Base-by-base conservation (phyloP, 345 rosid genomes). In the Carallia pectinifolia region DNA sequence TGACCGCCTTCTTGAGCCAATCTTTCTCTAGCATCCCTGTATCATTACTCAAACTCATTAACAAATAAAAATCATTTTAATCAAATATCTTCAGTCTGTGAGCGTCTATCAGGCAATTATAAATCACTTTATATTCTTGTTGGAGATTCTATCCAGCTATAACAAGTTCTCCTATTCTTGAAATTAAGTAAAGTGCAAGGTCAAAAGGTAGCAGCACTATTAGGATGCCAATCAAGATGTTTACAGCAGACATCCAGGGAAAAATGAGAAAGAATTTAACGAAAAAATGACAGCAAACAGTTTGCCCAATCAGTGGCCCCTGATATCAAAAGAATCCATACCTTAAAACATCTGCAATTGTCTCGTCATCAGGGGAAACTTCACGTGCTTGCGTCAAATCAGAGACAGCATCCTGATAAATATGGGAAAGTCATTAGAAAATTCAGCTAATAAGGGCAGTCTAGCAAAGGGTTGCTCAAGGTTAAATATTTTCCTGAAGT, bases 361-460 rank as follows among this genome's bases (percentile, higher is more conserved):
- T 96, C 77, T 90, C 98, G 66, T 92, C 99, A 73, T 84, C 91
- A 58, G 97, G 95, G 59, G 90, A 90, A 71, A 84, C 82, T 82
- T 96, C 92, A 75, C 40, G 88, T 67, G 98, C 98, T 67, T 87
- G 85, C 65, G 81, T 83, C 85, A 96, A 79, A 81, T 90, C 93
- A 44, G 84, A 86, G 76, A 89, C 84, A 36, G 98, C 98, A 81
- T 87, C 94, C 99, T 96, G 69, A 64, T 29, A 77, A 71, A 56
- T 61, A 67, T 27, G 53, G 34, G 38, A 54, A 66, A 44, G 30
- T 61, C 59, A 73, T 58, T 53, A 53, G 71, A 76, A 23, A 62
- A 30, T 23, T 60, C 54, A 17, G 9, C 40, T 17, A 38, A 48
- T 37, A 60, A 56, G 74, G 55, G 31, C 15, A 33, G 5, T 15